A percentile compares a stretch with the other conserved stretches of the same genome.
Conservation (phyloP, 2,329 filamentous ascomycete species). For the Colletotrichum graminicola region DNA sequence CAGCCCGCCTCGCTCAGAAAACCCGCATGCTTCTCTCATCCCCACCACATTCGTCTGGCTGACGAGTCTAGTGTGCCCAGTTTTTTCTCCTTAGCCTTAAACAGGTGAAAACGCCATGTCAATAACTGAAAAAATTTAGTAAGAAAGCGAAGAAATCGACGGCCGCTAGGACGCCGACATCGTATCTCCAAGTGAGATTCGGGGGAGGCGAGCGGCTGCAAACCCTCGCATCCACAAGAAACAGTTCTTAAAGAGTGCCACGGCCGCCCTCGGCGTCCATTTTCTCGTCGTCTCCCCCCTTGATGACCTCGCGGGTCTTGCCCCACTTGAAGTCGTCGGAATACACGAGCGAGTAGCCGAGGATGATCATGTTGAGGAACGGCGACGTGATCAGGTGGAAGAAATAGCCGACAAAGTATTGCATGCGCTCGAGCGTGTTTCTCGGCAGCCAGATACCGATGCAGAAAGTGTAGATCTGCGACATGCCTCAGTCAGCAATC, state of each 20-base stretch:
- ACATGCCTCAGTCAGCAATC: conserved; percentile 25
- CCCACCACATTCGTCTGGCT: conserved; percentile 24
- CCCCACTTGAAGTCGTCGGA: conserved; percentile 62
- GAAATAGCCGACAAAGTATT: conserved; percentile 56
- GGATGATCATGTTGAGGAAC: conserved; percentile 58
- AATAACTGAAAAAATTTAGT: conserved; percentile 31
- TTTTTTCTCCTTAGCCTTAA: conserved; percentile 30
- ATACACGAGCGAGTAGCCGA: conserved; percentile 57
- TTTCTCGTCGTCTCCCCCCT: conserved; percentile 44
- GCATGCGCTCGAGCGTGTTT: conserved; percentile 53
- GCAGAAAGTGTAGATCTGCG: conserved; percentile 55
- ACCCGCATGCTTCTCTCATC: conserved; percentile 13
- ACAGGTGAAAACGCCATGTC: conserved; percentile 28
- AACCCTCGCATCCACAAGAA: background rate
- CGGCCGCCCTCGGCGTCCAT: conserved; percentile 43
- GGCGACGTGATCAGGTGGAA: conserved; percentile 55
- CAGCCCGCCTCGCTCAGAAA: background rate
- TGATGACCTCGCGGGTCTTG: conserved; percentile 57
- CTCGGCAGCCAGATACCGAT: conserved; percentile 58
- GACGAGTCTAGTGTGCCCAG: conserved; percentile 32
- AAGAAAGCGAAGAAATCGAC: conserved; percentile 5
- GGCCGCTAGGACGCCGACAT: background rate
- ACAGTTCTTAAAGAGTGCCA: conserved; percentile 40
- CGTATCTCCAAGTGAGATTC: conserved; percentile 11
- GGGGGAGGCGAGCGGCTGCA: background rate